A percentile compares a stretch with the other conserved stretches of the same genome.
Conservation (phyloP, 2,329 filamentous ascomycete genomes). For the Fusarium sp. region DNA sequence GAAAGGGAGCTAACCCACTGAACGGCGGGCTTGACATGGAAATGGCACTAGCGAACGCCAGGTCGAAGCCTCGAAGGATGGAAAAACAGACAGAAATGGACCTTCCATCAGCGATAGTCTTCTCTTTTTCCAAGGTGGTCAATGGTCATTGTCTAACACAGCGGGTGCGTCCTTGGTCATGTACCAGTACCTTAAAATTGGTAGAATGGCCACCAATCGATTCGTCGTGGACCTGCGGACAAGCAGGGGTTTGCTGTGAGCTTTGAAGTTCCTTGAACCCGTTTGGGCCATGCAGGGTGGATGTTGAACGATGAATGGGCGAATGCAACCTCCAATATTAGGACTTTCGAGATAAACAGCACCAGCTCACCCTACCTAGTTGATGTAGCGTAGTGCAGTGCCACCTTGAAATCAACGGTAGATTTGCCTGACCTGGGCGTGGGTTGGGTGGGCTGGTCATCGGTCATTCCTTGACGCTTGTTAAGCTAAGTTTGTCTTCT, state of each 20-base stretch:
- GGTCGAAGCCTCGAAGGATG: slow-evolving; percentile 45
- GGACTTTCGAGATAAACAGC: slow-evolving; percentile 37
- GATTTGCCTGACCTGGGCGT: slow-evolving; percentile 25
- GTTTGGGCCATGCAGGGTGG: slow-evolving; percentile 40
- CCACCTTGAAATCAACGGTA: slow-evolving; percentile 44
- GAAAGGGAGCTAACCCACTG: slow-evolving; percentile 32
- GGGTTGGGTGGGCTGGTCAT: slow-evolving; percentile 3
- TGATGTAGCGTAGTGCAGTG: slow-evolving; percentile 10
- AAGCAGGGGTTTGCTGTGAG: slow-evolving; percentile 43
- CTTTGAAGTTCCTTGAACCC: slow-evolving; percentile 44
- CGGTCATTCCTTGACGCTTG: slow-evolving; percentile 21
- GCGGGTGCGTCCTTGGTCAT: slow-evolving; percentile 13
- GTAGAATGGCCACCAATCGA: slow-evolving; percentile 43
- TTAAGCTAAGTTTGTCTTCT: slow-evolving; percentile 24
- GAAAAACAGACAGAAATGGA: slow-evolving; percentile 42
- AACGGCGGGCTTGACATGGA: slow-evolving; percentile 39
- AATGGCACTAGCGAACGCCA: slow-evolving; percentile 44
- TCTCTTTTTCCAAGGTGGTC: slow-evolving; percentile 21
- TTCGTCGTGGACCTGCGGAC: slow-evolving; percentile 43
- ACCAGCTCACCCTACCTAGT: slow-evolving; percentile 13
- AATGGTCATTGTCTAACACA: not conserved
- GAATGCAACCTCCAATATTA: slow-evolving; percentile 37
- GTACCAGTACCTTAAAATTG: slow-evolving; percentile 46
- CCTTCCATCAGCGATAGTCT: slow-evolving; percentile 11
- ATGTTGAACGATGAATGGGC: slow-evolving; percentile 37